Evolutionary conservation across 306 rosid genomes (phyloP).

Genomic region (barrel medic (Medicago truncatula)): DNA sequence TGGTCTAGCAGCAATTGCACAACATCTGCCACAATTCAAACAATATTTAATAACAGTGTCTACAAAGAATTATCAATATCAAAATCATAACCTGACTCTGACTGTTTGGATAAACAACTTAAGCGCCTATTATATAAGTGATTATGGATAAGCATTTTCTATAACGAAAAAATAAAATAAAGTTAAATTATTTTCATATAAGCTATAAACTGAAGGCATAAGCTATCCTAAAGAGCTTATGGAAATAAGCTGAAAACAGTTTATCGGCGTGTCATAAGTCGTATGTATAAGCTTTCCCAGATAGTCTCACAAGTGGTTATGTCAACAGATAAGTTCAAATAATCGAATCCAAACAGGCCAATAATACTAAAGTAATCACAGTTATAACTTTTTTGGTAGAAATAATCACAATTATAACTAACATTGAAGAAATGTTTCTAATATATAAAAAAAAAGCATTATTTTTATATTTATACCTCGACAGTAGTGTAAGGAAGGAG

Average conservation of each 20-base stretch:
- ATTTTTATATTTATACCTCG: slow-evolving; percentile 45
- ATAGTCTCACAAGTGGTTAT: neutral
- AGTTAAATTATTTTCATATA: neutral
- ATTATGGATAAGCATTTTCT: neutral
- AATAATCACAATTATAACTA: neutral
- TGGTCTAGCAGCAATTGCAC: slow-evolving; percentile 72
- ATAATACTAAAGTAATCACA: neutral
- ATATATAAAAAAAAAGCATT: no score
- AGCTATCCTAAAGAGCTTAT: neutral
- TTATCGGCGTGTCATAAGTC: neutral
- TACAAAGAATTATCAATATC: neutral
- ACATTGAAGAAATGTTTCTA: no score
- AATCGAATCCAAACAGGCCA: neutral
- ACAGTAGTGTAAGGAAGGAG: slow-evolving; percentile 61
- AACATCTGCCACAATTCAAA: slow-evolving; percentile 48
- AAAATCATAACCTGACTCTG: neutral
- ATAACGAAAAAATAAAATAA: neutral
- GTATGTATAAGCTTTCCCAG: neutral
- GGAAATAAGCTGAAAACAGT: no score
- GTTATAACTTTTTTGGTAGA: no score
- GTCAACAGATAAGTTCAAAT: neutral
- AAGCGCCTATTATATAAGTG: no score
- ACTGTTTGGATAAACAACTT: neutral
- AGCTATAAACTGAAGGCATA: neutral
- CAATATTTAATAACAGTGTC: neutral